Evolutionary conservation across 169 alveolate genomes (phyloP), one percentile per base, ranked within the genome.

Genomic region (Neospora caninum): DNA sequence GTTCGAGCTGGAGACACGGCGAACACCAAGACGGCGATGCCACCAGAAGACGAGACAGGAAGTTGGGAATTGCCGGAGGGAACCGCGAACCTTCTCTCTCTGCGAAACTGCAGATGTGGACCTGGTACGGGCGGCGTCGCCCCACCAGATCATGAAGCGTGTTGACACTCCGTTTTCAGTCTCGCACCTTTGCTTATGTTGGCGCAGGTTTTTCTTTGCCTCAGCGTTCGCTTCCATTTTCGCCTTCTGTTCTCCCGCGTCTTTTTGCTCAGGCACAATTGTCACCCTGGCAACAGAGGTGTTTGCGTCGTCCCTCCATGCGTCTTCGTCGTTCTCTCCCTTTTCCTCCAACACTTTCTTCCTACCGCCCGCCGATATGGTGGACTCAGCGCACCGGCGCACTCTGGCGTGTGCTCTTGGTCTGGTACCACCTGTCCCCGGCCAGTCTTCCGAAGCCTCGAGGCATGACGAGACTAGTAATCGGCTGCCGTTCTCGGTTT

Each of bases 41-140:
- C 16, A 29, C n/a, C 31, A 16, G 73, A 64, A 16, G 20, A 64
- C 16, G n/a, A 9, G 31, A 64, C n/a, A 9, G 73, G 73, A 16
- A 64, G 73, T 27, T 64, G 73, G 73, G 31, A 13, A 1, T 29
- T 64, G 16, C 73, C 39, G 13, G 16, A 4, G 43, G n/a, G 43
- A 22, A n/a, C 45, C 42, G 45, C 16, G 43, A n/a, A n/a, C 18
- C n/a, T 36, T 43, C 39, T 31, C 27, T 34, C 39, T 43, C 45
- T 73, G 84, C 10, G 27, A 41, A 36, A 73, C 84, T 73, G 84
- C 39, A 73, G 84, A 73, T 73, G 84, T n/a, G 39, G 84, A 73
- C 84, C 84, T 22, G 49, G 84, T 73, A 36, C 31, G 73, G 34
- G 7, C 34, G 4, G 20, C 73, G 31, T 64, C 73, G n/a, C 31